Conservation (phyloP, 2,329 filamentous ascomycete species). For the Rutstroemia sp. region DNA sequence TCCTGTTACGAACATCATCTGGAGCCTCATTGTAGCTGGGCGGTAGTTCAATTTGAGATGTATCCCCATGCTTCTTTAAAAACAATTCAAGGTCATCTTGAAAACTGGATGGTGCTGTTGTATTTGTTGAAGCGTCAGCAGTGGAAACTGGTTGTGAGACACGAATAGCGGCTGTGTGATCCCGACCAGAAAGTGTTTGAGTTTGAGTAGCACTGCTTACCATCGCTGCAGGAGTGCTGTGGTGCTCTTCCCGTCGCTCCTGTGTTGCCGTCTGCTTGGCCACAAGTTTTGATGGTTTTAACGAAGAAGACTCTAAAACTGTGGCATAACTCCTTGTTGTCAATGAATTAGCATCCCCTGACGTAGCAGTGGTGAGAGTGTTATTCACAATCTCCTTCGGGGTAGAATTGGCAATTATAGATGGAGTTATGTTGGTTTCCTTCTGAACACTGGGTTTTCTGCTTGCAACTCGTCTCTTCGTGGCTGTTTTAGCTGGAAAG, state of each 20-base stretch:
- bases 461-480: background rate
- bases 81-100: background rate
- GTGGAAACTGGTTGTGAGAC: background rate
- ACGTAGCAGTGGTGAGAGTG: background rate
- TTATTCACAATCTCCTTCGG: background rate
- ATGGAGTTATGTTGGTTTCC: background rate
- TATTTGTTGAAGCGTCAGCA: background rate
- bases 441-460: background rate
- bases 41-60: background rate
- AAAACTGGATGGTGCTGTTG: background rate
- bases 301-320: background rate
- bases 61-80: background rate
- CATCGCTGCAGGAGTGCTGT: conserved; percentile 25
- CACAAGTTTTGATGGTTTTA: conserved; percentile 9
- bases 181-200: conserved; percentile 14
- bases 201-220: conserved; percentile 27
- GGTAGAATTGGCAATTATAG: background rate
- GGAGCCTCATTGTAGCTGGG: conserved; percentile 15
- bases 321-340: conserved; percentile 17
- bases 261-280: conserved; percentile 16
- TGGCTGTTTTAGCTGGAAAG: background rate
- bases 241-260: conserved; percentile 11
- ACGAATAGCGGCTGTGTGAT: conserved; percentile 10
- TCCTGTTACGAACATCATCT: conserved; percentile 33
- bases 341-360: conserved; percentile 16